phyloP scores from a whole-genome alignment of 148 eudicot species.

The Cornus controversa region DNA sequence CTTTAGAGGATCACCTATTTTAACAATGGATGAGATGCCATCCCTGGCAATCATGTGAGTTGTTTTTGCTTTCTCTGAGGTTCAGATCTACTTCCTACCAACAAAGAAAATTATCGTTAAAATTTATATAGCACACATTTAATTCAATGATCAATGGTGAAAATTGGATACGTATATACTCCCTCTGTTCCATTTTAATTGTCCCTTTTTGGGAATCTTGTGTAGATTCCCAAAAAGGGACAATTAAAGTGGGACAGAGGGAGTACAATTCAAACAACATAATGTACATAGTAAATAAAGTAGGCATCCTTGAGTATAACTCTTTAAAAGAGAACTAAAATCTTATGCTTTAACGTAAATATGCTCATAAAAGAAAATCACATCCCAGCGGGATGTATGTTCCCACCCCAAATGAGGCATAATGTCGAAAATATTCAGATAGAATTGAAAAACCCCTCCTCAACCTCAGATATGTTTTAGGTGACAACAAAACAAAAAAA shows the following conservation, averaged over 20 bases:
- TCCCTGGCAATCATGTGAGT: neutral
- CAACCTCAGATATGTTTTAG: too few relatives aligned
- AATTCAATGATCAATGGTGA: neutral
- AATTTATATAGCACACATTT: neutral
- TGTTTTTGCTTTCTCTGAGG: constrained; percentile 15
- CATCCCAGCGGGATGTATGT: neutral
- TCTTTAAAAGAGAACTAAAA: neutral
- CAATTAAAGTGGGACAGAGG: too few relatives aligned
- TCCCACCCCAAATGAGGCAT: neutral
- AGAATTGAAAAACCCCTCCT: neutral
- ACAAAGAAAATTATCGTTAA: constrained; percentile 3
- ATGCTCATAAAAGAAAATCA: neutral
- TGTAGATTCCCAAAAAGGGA: too few relatives aligned
- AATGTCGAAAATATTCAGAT: neutral
- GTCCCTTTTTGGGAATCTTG: too few relatives aligned
- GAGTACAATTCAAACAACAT: neutral
- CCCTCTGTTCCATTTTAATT: too few relatives aligned
- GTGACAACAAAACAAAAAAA: too few relatives aligned
- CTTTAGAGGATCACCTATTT: neutral
- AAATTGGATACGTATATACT: too few relatives aligned
- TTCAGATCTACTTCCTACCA: constrained; percentile 21
- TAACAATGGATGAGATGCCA: neutral
- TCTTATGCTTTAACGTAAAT: neutral
- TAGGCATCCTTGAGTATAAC: neutral
- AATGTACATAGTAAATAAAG: neutral